Base-by-base conservation (phyloP, 768 basidiomycete genomes). In the Tulasnella sp. region DNA sequence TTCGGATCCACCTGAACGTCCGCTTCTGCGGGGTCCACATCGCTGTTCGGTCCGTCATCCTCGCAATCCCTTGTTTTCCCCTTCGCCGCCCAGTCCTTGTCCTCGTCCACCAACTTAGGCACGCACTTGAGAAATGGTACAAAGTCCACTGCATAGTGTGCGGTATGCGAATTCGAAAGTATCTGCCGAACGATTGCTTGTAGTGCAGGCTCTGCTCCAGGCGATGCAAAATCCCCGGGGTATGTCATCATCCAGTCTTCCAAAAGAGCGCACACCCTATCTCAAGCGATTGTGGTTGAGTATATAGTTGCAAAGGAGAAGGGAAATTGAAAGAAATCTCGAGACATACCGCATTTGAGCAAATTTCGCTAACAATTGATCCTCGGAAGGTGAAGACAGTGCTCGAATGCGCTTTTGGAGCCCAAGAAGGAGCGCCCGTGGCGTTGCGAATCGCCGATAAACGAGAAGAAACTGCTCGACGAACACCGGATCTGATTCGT, bases 381-480 rank as follows among this genome's bases (percentile, higher is more conserved):
- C 88, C 5, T 81, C 81, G 11, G 79, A 77, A 17, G 84, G 80
- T 56, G 79, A 79, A 66, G 86, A 84, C 13, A 92, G 73, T 64
- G 84, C 81, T 32, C 85, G 80, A 79, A 91, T 85, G 49, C 87
- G 82, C 67, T 88, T 86, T 70, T 90, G 86, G 85, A 93, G 88
- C 4, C 87, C 85, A 47, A 90, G 75, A n/a, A 93, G 74, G 17
- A 93, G 73, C 60, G 78, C 84, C 43, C 89, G 80, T 7, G 89
- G 88, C 32, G 78, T 84, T 41, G 88, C 79, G 68, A 92, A 93
- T 61, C 87, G 77, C 32, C 89, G 84, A 68, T 88, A 91, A 7
- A 87, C 88, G 41, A 91, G 78, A 49, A 93, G 74, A 70, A 93
- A 91, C 70, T 89, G 83, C 2, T 80, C 80, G 29, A 88, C 80